A percentile compares a stretch with the other conserved stretches of the same genome.
Conservation (phyloP, 176 grass and related monocot genomes). For the Cenchrus purpureus region DNA sequence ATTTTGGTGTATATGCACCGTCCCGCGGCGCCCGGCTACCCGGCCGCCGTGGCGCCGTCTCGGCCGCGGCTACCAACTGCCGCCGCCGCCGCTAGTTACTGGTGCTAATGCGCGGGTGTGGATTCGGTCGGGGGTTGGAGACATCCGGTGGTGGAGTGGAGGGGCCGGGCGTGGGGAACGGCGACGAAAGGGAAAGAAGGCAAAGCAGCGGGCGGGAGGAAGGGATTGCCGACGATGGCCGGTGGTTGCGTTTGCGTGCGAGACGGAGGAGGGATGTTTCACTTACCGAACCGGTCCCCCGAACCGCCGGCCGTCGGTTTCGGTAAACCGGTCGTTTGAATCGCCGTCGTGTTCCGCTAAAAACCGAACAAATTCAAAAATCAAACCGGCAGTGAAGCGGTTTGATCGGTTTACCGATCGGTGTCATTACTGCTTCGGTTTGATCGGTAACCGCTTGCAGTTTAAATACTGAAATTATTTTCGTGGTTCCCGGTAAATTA, state of each 20-base stretch:
- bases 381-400: too few species aligned
- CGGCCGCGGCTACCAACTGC: conserved; percentile 4
- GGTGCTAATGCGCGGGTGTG: background rate
- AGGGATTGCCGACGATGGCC: background rate
- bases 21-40: background rate
- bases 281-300: too few species aligned
- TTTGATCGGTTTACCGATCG: too few species aligned
- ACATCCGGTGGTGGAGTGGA: conserved; percentile 3
- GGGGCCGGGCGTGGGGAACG: background rate
- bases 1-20: background rate
- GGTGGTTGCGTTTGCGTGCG: background rate
- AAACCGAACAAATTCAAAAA: too few species aligned
- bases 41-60: background rate
- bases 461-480: too few species aligned
- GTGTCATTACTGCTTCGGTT: too few species aligned
- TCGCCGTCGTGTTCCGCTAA: too few species aligned
- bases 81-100: background rate
- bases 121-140: background rate
- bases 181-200: background rate
- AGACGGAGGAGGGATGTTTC: background rate
- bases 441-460: too few species aligned
- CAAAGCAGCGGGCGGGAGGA: background rate
- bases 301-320: too few species aligned
- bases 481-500: too few species aligned
- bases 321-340: too few species aligned